A percentile compares a stretch with the other conserved stretches of the same genome.
phyloP scores from a whole-genome alignment of 1,284 basidiomycete species.

The Phaffia rhodozyma region DNA sequence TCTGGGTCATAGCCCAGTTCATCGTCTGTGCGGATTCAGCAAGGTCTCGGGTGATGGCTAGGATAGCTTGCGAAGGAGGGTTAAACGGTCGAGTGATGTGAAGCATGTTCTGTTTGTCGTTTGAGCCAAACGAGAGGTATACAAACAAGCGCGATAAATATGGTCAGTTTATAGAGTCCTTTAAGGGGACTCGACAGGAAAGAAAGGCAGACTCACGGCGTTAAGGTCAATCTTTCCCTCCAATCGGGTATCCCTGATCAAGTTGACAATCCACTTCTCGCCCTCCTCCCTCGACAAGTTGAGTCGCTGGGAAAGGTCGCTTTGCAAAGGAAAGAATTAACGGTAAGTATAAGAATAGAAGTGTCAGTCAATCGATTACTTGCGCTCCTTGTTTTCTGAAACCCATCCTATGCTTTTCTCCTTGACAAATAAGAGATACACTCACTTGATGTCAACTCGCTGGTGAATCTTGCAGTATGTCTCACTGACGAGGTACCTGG shows the following conservation, averaged over 20 bases:
- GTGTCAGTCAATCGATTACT: not conserved
- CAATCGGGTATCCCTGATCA: constrained; percentile 86
- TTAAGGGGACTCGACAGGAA: not conserved
- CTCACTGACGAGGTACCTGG: constrained; percentile 87
- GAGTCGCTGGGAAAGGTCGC: constrained; percentile 81
- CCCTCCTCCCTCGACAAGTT: constrained; percentile 88
- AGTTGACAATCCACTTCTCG: constrained; percentile 98
- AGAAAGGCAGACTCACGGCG: constrained; percentile 45
- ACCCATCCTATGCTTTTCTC: not conserved
- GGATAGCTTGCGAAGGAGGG: constrained; percentile 76
- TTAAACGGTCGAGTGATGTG: constrained; percentile 76
- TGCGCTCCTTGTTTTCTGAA: not conserved
- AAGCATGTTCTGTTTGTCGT: constrained; percentile 64
- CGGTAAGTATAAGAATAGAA: constrained; percentile 1
- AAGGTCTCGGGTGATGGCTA: constrained; percentile 88
- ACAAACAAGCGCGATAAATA: not conserved
- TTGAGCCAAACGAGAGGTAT: constrained; percentile 2
- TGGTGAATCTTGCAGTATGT: constrained; percentile 97
- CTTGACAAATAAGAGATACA: constrained; percentile 21
- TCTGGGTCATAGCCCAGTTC: constrained; percentile 20
- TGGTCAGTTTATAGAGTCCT: not conserved
- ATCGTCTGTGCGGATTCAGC: constrained; percentile 22
- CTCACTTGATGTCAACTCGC: constrained; percentile 83
- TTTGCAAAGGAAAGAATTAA: constrained; percentile 27
- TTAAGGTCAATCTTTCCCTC: constrained; percentile 96